Evolutionary conservation across 106 monocot genomes (phyloP).

Genomic region (Platanthera guangdongensis): DNA sequence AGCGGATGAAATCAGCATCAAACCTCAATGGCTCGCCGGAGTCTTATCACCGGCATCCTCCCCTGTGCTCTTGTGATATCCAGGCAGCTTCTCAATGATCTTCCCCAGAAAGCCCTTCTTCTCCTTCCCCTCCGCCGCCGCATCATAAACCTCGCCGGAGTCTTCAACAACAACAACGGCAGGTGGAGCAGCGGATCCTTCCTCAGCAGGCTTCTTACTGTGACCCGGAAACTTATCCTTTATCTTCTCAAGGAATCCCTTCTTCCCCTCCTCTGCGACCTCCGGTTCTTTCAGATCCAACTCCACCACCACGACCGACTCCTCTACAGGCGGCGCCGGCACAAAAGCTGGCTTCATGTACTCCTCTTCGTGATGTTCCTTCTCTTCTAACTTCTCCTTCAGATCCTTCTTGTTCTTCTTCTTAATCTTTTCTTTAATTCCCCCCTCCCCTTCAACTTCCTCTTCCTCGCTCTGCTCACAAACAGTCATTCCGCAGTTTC

Average conservation of each 20-base stretch:
- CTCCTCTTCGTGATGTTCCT: not conserved
- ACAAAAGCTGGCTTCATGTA: not conserved
- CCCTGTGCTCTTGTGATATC: constrained; percentile 6
- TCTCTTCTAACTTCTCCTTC: constrained; percentile 6
- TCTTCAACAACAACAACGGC: not conserved
- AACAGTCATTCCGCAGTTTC: not conserved
- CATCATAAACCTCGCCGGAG: not conserved
- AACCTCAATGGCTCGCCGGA: not conserved
- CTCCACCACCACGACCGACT: not conserved
- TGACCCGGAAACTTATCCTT: constrained; percentile 14
- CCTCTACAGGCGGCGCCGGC: not conserved
- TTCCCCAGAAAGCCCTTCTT: constrained; percentile 20
- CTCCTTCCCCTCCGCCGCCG: constrained; percentile 6
- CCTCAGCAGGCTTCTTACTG: not conserved
- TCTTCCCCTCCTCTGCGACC: constrained; percentile 4
- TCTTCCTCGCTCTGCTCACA: constrained; percentile 5
- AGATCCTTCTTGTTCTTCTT: constrained; percentile 5
- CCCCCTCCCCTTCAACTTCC: constrained; percentile 12
- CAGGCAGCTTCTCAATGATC: constrained; percentile 19
- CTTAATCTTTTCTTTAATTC: constrained; percentile 7
- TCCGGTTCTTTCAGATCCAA: not conserved
- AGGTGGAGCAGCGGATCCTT: not conserved
- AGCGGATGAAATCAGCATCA: not conserved
- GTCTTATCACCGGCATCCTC: constrained; percentile 10
- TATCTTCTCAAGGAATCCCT: constrained; percentile 14